These are phyloP conservation scores for Fusarium gaditjirri DNA, from an alignment of 2,329 filamentous ascomycete species.

Conservation along the genomic window DNA sequence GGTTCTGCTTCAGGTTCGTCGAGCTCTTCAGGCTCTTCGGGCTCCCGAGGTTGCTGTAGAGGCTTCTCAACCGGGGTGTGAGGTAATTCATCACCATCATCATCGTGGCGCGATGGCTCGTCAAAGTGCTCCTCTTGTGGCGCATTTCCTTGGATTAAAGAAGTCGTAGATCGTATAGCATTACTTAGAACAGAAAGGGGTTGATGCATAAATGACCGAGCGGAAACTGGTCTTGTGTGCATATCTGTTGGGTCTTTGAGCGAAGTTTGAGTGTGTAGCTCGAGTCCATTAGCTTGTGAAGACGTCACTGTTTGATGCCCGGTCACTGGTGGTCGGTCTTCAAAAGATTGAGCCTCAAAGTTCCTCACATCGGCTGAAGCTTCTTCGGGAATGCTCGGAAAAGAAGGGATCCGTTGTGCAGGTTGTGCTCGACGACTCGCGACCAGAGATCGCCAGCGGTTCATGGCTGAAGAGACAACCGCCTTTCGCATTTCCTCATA, in stretches of 20 bases:
- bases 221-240: neutral
- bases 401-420: slow-evolving; percentile 20
- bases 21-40: neutral
- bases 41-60: neutral
- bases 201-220: slow-evolving; percentile 22
- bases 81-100: neutral
- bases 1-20: slow-evolving; percentile 9
- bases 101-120: neutral
- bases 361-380: slow-evolving; percentile 20
- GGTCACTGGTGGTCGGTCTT: slow-evolving; percentile 9
- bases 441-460: slow-evolving; percentile 40
- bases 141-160: slow-evolving; percentile 6
- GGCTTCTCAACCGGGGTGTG: slow-evolving; percentile 1
- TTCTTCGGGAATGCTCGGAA: slow-evolving; percentile 28
- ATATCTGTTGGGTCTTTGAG: slow-evolving; percentile 10
- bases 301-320: neutral
- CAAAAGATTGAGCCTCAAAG: slow-evolving; percentile 22
- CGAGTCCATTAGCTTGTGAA: slow-evolving; percentile 19
- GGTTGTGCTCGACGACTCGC: slow-evolving; percentile 21
- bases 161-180: slow-evolving; percentile 16
- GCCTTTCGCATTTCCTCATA: slow-evolving; percentile 33
- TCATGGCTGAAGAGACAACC: slow-evolving; percentile 38
- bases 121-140: neutral
- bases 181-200: slow-evolving; percentile 14
- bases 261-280: slow-evolving; percentile 1